Conservation (phyloP, 1,284 basidiomycete species). For the Moesziomyces globuligerus region DNA sequence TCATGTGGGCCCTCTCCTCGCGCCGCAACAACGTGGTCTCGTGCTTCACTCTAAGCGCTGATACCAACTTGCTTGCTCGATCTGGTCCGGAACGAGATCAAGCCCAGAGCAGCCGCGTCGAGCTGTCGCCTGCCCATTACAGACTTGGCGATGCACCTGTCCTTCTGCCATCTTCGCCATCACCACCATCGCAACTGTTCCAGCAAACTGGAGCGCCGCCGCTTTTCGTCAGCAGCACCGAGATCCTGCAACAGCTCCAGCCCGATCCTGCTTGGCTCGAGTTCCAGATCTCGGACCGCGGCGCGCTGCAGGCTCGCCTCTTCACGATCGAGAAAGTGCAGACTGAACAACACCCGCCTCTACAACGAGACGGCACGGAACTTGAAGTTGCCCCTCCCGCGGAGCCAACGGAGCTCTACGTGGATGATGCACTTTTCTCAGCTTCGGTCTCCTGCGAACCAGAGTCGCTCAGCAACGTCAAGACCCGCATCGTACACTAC, state of each 20-base stretch:
- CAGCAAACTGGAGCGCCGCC: conserved; percentile 5
- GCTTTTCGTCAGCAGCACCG: conserved; percentile 1
- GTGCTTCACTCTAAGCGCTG: conserved; percentile 11
- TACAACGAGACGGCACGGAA: neutral
- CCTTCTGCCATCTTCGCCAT: conserved; percentile 4
- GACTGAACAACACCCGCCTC: neutral
- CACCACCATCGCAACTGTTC: neutral
- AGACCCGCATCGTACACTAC: conserved; percentile 14
- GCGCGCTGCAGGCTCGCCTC: conserved; percentile 7
- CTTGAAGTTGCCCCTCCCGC: conserved; percentile 10
- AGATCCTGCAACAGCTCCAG: neutral
- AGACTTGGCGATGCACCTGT: conserved; percentile 13
- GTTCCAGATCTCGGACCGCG: conserved; percentile 10
- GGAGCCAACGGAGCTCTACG: conserved; percentile 8
- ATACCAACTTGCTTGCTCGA: neutral
- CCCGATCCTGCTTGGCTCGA: neutral
- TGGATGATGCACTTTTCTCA: neutral
- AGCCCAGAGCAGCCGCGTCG: neutral
- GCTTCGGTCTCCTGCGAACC: neutral
- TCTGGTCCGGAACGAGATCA: neutral
- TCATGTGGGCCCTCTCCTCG: conserved; percentile 17
- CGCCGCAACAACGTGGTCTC: conserved; percentile 15
- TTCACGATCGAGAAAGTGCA: neutral
- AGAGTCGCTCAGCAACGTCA: conserved; percentile 6
- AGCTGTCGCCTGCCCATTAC: neutral